Evolutionary conservation across 768 basidiomycete genomes (phyloP).

Genomic region (Exidia glandulosa): DNA sequence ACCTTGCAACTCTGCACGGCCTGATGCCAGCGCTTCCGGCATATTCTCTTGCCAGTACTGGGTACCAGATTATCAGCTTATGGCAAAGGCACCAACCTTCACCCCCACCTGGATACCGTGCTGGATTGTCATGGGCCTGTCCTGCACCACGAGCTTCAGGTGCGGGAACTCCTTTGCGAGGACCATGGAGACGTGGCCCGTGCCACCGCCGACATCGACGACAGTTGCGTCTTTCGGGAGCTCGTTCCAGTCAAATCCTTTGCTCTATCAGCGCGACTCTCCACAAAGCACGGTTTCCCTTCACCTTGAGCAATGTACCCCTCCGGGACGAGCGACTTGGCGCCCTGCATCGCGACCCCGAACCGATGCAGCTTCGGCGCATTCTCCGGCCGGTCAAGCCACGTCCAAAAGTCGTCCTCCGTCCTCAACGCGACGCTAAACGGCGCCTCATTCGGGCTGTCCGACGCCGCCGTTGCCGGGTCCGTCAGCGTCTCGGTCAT

Average conservation of each 20-base stretch:
- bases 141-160: slow-evolving; percentile 49
- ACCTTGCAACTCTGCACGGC: slow-evolving; percentile 4
- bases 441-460: slow-evolving; percentile 15
- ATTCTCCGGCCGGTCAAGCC: slow-evolving; percentile 6
- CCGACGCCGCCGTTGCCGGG: slow-evolving; percentile 10
- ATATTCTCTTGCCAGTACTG: slow-evolving; percentile 16
- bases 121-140: slow-evolving; percentile 40
- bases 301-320: slow-evolving; percentile 2
- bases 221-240: slow-evolving; percentile 40
- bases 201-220: slow-evolving; percentile 63
- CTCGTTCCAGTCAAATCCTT: slow-evolving; percentile 46
- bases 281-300: too few species aligned
- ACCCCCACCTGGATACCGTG: slow-evolving; percentile 30
- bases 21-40: slow-evolving; percentile 7
- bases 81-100: too few species aligned
- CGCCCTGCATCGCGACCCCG: background rate
- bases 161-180: slow-evolving; percentile 26
- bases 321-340: background rate
- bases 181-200: slow-evolving; percentile 40
- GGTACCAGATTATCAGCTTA: too few species aligned
- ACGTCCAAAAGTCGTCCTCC: slow-evolving; percentile 15
- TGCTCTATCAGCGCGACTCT: too few species aligned
- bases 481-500: slow-evolving; percentile 13
- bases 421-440: slow-evolving; percentile 15
- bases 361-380: slow-evolving; percentile 8